A percentile compares a stretch with the other conserved stretches of the same genome.
phyloP scores from a whole-genome alignment of 2,329 filamentous ascomycete genomes.

The Aspergillus nomiae region DNA sequence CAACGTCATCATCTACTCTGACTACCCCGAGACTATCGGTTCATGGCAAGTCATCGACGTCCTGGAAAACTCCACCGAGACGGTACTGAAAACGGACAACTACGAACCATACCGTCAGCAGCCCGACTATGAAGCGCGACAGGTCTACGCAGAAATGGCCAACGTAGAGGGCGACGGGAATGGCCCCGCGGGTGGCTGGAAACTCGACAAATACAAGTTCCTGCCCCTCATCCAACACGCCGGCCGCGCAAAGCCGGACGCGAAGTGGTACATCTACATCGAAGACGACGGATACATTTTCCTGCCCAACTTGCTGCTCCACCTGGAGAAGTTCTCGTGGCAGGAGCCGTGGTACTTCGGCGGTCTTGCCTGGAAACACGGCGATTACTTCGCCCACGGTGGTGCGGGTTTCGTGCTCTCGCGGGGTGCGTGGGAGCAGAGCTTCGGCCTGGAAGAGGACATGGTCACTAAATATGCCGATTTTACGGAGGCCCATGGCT shows the following conservation, averaged over 20 bases:
- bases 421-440: conserved; percentile 53
- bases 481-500: conserved; percentile 46
- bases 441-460: conserved; percentile 47
- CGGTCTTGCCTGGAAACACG: conserved; percentile 48
- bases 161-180: conserved; percentile 22
- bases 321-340: conserved; percentile 49
- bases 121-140: conserved; percentile 25
- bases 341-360: conserved; percentile 54
- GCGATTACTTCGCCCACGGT: conserved; percentile 56
- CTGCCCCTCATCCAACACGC: conserved; percentile 29
- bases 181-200: conserved; percentile 47
- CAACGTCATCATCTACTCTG: conserved; percentile 28
- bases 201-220: conserved; percentile 63
- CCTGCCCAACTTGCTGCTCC: conserved; percentile 55
- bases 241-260: neutral
- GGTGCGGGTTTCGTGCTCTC: conserved; percentile 57
- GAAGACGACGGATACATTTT: conserved; percentile 62
- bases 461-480: conserved; percentile 52
- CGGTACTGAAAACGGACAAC: conserved; percentile 16
- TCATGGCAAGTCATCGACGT: conserved; percentile 25
- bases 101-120: conserved; percentile 24
- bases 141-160: conserved; percentile 25
- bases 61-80: conserved; percentile 24
- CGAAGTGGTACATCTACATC: conserved; percentile 62
- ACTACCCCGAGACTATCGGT: conserved; percentile 26